These are phyloP conservation scores for Solanum chiquidenum DNA, from an alignment of 257 asterid genomes.

Conservation along the genomic window DNA sequence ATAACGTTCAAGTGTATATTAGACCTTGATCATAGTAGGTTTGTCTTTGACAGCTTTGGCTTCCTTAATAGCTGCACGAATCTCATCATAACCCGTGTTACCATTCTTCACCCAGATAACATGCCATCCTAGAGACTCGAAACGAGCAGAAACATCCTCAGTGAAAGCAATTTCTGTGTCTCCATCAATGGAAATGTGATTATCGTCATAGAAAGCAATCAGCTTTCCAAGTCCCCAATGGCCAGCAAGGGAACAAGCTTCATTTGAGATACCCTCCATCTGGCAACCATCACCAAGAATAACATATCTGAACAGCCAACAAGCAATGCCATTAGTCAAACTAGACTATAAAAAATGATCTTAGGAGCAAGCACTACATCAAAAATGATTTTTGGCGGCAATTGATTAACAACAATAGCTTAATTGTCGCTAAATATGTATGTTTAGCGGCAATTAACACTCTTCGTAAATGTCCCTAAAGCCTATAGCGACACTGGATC, in stretches of 20 bases:
- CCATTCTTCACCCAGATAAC: slow-evolving; percentile 96
- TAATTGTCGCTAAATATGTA: neutral
- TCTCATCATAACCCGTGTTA: slow-evolving; percentile 86
- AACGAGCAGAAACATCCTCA: slow-evolving; percentile 69
- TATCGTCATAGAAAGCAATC: slow-evolving; percentile 88
- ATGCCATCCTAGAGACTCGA: slow-evolving; percentile 96
- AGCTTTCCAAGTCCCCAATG: slow-evolving; percentile 97
- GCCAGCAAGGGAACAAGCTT: slow-evolving; percentile 92
- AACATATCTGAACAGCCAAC: slow-evolving; percentile 21
- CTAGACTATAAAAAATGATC: neutral
- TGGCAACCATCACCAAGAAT: slow-evolving; percentile 83
- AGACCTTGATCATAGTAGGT: slow-evolving; percentile 82
- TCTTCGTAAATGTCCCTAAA: neutral
- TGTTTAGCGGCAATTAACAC: neutral
- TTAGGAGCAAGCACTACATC: neutral
- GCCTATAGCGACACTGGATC: neutral
- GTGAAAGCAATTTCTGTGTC: slow-evolving; percentile 96
- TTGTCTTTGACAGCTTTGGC: slow-evolving; percentile 90
- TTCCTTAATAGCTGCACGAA: slow-evolving; percentile 89
- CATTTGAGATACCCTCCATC: slow-evolving; percentile 95
- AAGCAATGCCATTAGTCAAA: slow-evolving; percentile 1
- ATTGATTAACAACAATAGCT: neutral
- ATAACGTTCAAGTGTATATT: neutral
- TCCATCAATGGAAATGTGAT: slow-evolving; percentile 94
- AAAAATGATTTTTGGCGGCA: neutral